A percentile compares a stretch with the other conserved stretches of the same genome.
phyloP scores from a whole-genome alignment of 768 basidiomycete species.

The Collybia sordida region DNA sequence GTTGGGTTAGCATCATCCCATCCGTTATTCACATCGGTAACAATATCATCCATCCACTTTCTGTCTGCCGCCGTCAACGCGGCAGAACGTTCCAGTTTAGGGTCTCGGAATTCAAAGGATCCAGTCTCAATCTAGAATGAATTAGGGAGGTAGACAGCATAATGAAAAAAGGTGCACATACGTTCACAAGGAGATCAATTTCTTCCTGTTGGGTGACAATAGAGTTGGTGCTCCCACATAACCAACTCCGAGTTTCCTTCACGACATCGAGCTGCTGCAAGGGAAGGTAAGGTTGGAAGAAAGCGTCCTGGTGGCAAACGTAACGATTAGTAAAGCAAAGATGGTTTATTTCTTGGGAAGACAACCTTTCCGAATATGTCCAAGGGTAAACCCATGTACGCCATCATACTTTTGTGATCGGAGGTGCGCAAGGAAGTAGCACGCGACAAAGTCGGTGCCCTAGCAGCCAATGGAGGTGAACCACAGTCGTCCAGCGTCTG shows the following conservation, averaged over 20 bases:
- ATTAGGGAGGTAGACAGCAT: neutral
- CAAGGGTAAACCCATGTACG: conserved; percentile 91
- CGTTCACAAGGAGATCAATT: conserved; percentile 89
- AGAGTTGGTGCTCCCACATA: conserved; percentile 94
- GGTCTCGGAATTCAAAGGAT: conserved; percentile 83
- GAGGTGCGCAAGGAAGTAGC: conserved; percentile 85
- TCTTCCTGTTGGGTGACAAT: conserved; percentile 94
- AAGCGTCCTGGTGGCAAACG: conserved; percentile 64
- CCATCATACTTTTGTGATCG: conserved; percentile 86
- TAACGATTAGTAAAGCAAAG: neutral
- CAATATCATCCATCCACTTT: conserved; percentile 97
- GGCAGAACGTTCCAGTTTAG: conserved; percentile 72
- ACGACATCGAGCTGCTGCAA: conserved; percentile 92
- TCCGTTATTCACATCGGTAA: conserved; percentile 80
- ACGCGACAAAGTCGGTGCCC: conserved; percentile 53
- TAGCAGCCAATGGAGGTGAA: conserved; percentile 75
- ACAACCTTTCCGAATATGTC: conserved; percentile 88
- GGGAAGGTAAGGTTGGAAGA: conserved; percentile 98
- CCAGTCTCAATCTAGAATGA: conserved; percentile 76
- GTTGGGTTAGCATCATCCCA: conserved; percentile 70
- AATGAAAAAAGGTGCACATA: conserved; percentile 29
- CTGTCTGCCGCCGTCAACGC: conserved; percentile 89
- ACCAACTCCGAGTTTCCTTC: conserved; percentile 76
- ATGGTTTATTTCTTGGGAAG: neutral
- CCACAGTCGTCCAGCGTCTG: conserved; percentile 91